Evolutionary conservation across 2,329 filamentous ascomycete species (phyloP).

Genomic region (Corynespora cassiicola): DNA sequence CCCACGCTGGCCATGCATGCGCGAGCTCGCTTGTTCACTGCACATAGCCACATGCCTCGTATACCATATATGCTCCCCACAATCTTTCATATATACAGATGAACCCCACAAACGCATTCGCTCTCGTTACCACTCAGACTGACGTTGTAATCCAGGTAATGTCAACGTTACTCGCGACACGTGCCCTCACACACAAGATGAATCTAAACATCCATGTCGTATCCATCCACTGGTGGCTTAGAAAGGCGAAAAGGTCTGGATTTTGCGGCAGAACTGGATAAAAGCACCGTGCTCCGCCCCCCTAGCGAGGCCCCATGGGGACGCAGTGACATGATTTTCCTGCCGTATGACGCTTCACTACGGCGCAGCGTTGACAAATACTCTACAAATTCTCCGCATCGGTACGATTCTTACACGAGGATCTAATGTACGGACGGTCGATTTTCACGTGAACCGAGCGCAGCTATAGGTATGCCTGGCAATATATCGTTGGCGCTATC

Average conservation of each 20-base stretch:
- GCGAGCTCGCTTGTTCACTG: slow-evolving; percentile 5
- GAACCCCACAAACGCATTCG: slow-evolving; percentile 19
- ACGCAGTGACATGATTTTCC: not conserved
- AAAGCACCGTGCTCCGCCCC: slow-evolving; percentile 10
- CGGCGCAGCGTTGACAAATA: slow-evolving; percentile 21
- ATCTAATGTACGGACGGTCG: not conserved
- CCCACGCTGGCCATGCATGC: slow-evolving; percentile 6
- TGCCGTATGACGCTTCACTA: slow-evolving; percentile 3
- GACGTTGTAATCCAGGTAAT: slow-evolving; percentile 10
- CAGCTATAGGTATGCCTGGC: not conserved
- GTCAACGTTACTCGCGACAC: too few relatives aligned
- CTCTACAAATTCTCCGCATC: slow-evolving; percentile 19
- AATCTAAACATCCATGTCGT: slow-evolving; percentile 13
- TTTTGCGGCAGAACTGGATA: slow-evolving; percentile 25
- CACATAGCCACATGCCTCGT: slow-evolving; percentile 7
- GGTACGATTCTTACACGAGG: not conserved
- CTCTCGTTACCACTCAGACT: slow-evolving; percentile 16
- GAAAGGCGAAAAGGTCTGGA: slow-evolving; percentile 16
- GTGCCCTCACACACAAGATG: too few relatives aligned
- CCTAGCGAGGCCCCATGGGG: not conserved
- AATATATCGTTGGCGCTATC: not conserved
- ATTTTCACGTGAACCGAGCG: slow-evolving; percentile 3
- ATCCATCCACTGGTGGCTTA: slow-evolving; percentile 6
- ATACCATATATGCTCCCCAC: slow-evolving; percentile 15
- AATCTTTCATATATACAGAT: slow-evolving; percentile 18